Evolutionary conservation across 140 eudicot genomes (phyloP), one percentile per base, ranked within the genome.

Genomic region (Anethum foeniculum): DNA sequence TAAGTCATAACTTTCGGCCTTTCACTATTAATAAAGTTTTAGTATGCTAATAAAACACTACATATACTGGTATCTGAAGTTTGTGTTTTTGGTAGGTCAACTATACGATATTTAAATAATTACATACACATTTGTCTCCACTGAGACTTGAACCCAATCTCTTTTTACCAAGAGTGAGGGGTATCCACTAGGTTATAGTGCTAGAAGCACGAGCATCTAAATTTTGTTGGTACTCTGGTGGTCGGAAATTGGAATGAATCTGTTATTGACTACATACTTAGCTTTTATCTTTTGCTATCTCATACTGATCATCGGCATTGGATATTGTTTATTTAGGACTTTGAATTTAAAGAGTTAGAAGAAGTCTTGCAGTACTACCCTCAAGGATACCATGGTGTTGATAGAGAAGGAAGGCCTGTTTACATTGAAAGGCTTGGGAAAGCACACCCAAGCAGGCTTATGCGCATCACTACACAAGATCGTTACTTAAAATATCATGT

Each of bases 371-470:
- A 91, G 78, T 87, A 88, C 79, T 93, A 93, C 69, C 97, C 97
- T 25, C 97, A 93, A 80, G 97, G 97, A 77, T 93, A 91, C 87
- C 97, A 93, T 88, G 97, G 97, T 75, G 94, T 93, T 80, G 97
- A 93, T 74, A 86, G 82, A 78, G 97, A 88, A 78, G 97, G 97
- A 75, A 89, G 97, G 30, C 97, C 97, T 62, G 83, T 93, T 82
- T 93, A 93, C 79, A 91, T 93, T 58, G 97, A 93, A 88, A 85
- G 97, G 86, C 96, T 93, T 72, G 97, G 97, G 13, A 83, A 82
- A 80, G 91, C 97, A 39, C 90, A 93, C 77, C 97, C 97, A 14
- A 88, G 91, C 81, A 93, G 84, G 83, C 89, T 93, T 76, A 89
- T 93, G 93, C 90, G 88, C 75, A 84, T 88, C 77, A 93, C 97